Percentiles rank a stretch among this genome's conserved stretches.
Conservation (phyloP, 768 basidiomycete species). For the Russula virescens region DNA sequence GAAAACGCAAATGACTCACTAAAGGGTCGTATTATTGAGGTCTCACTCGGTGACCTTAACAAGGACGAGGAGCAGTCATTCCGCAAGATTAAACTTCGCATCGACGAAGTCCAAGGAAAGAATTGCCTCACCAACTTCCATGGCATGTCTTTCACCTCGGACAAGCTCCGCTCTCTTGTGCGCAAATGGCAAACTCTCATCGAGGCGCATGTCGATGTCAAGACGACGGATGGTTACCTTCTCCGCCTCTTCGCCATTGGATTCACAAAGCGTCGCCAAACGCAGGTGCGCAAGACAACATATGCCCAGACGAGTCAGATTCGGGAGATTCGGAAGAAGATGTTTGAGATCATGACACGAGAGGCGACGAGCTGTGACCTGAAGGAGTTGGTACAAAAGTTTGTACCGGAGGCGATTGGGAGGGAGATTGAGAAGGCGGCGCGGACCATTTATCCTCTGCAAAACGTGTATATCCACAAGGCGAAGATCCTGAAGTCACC, state of each 20-base stretch:
- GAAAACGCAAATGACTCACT: constrained; percentile 99
- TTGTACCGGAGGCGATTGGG: constrained; percentile 97
- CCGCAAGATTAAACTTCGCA: constrained; percentile 98
- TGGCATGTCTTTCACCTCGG: constrained; percentile 99
- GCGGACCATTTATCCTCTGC: constrained; percentile 94
- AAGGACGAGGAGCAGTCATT: constrained; percentile 99
- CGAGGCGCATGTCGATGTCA: constrained; percentile 97
- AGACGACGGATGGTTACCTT: constrained; percentile 99
- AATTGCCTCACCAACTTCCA: constrained; percentile 99
- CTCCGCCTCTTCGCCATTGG: constrained; percentile 98
- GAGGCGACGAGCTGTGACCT: constrained; percentile 94
- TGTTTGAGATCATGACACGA: constrained; percentile 98
- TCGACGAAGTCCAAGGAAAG: constrained; percentile 96
- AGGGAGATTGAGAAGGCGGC: constrained; percentile 99
- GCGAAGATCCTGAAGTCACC: constrained; percentile 98
- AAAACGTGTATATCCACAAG: constrained; percentile 99
- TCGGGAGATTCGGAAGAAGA: constrained; percentile 97
- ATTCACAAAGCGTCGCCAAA: constrained; percentile 95
- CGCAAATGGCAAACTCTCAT: constrained; percentile 99
- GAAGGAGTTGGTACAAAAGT: constrained; percentile 98
- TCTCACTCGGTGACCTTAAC: constrained; percentile 96
- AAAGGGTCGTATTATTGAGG: constrained; percentile 93
- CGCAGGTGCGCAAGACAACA: constrained; percentile 98
- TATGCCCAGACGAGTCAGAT: constrained; percentile 95
- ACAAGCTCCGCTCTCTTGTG: constrained; percentile 99